A percentile compares a stretch with the other conserved stretches of the same genome.
Evolutionary conservation across 2,329 filamentous ascomycete genomes (phyloP).

Genomic region (Amesomyces nigricolor): DNA sequence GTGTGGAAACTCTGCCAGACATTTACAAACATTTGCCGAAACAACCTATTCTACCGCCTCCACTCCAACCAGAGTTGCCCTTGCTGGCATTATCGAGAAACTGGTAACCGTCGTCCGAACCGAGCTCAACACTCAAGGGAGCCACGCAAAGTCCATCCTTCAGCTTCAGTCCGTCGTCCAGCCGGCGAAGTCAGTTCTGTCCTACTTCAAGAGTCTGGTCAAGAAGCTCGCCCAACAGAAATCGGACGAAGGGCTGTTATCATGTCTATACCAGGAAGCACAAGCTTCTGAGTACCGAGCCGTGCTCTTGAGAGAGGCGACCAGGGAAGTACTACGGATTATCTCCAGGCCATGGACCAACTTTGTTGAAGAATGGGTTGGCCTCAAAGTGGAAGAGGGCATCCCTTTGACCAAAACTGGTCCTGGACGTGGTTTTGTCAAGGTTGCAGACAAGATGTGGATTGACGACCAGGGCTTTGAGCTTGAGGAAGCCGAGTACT

Average conservation of each 20-base stretch:
- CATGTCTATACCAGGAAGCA: slow-evolving; percentile 55
- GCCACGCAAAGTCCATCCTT: slow-evolving; percentile 43
- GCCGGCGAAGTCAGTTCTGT: slow-evolving; percentile 44
- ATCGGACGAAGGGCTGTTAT: slow-evolving; percentile 57
- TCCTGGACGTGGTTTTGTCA: slow-evolving; percentile 54
- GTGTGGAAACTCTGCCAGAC: slow-evolving; percentile 43
- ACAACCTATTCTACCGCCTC: slow-evolving; percentile 40
- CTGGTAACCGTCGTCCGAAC: slow-evolving; percentile 46
- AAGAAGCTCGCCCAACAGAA: slow-evolving; percentile 39
- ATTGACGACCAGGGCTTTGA: slow-evolving; percentile 56
- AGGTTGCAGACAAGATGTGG: slow-evolving; percentile 48
- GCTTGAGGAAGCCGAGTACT: slow-evolving; percentile 53
- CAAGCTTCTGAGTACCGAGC: slow-evolving; percentile 60
- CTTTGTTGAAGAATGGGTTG: slow-evolving; percentile 66
- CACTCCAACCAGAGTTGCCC: slow-evolving; percentile 45
- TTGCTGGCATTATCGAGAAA: slow-evolving; percentile 45
- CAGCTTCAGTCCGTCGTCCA: slow-evolving; percentile 47
- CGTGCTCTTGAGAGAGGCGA: slow-evolving; percentile 54
- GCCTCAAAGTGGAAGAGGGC: slow-evolving; percentile 55
- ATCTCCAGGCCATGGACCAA: slow-evolving; percentile 33
- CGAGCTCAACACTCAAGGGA: slow-evolving; percentile 41
- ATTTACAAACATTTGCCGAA: slow-evolving; percentile 44
- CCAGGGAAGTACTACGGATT: slow-evolving; percentile 56
- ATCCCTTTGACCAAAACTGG: slow-evolving; percentile 47
- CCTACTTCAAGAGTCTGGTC: slow-evolving; percentile 47